Conservation (phyloP, 2,329 filamentous ascomycete genomes). For the Bipolaris cookei region DNA sequence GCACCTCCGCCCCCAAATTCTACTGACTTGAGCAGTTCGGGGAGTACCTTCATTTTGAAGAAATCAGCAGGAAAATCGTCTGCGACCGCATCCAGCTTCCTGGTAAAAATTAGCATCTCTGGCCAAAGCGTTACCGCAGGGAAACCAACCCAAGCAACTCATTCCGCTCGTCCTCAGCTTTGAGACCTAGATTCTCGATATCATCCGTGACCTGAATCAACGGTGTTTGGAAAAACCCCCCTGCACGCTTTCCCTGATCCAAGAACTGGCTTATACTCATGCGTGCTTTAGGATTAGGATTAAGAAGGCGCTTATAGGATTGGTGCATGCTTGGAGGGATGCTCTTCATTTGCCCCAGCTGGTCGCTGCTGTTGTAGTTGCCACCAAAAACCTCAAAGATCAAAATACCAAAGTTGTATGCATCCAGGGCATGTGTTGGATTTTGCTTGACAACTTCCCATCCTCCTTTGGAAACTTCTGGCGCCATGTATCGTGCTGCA, state of each 20-base stretch:
- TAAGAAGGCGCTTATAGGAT: conserved; percentile 87
- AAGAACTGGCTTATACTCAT: conserved; percentile 85
- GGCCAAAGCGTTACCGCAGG: not conserved
- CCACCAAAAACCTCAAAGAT: conserved; percentile 94
- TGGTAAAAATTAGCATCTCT: conserved; percentile 33
- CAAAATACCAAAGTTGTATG: conserved; percentile 83
- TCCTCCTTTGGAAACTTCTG: conserved; percentile 83
- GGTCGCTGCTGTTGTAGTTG: conserved; percentile 74
- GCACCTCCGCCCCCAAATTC: conserved; percentile 96
- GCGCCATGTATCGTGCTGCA: conserved; percentile 80
- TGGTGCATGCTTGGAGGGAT: conserved; percentile 88
- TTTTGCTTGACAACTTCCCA: conserved; percentile 90
- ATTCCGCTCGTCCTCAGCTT: conserved; percentile 82
- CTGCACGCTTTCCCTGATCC: conserved; percentile 81
- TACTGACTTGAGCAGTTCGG: conserved; percentile 96
- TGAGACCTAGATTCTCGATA: conserved; percentile 90
- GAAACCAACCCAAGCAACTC: conserved; percentile 71
- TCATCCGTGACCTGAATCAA: conserved; percentile 91
- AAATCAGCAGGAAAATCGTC: conserved; percentile 98
- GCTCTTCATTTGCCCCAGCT: conserved; percentile 83
- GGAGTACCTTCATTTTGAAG: conserved; percentile 95
- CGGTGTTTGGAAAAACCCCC: conserved; percentile 90
- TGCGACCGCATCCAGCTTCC: conserved; percentile 80
- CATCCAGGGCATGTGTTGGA: conserved; percentile 81
- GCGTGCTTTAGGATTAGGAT: conserved; percentile 86